A percentile compares a stretch with the other conserved stretches of the same genome.
These are phyloP conservation scores for Trapa bicornis DNA, from an alignment of 345 rosid genomes.

Conservation along the genomic window DNA sequence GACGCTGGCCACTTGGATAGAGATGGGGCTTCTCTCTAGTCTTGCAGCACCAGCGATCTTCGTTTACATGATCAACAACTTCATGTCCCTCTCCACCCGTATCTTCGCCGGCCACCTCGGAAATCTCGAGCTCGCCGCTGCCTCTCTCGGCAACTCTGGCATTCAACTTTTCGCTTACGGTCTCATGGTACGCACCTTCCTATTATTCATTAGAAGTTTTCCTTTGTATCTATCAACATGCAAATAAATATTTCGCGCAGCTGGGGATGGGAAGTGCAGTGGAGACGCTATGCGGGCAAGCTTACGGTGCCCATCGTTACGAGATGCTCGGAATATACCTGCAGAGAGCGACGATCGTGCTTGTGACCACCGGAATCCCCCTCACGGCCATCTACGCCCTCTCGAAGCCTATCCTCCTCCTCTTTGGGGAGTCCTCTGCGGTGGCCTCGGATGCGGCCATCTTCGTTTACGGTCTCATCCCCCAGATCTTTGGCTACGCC, in stretches of 20 bases:
- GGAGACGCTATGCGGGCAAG: conserved; percentile 92
- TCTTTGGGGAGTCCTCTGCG: conserved; percentile 42
- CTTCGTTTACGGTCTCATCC: conserved; percentile 62
- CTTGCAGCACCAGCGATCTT: conserved; percentile 21
- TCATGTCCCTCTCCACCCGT: conserved; percentile 22
- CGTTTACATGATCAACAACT: conserved; percentile 21
- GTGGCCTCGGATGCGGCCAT: conserved; percentile 48
- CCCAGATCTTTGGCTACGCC: conserved; percentile 67
- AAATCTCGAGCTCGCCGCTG: conserved; percentile 26
- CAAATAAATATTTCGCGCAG: conserved; percentile 11
- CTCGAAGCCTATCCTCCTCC: conserved; percentile 40
- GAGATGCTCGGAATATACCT: conserved; percentile 71
- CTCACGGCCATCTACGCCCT: conserved; percentile 37
- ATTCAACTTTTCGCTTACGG: conserved; percentile 22
- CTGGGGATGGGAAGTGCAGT: conserved; percentile 91
- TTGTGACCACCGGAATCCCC: conserved; percentile 43
- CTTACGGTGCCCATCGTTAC: conserved; percentile 46
- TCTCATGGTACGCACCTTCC: conserved; percentile 12
- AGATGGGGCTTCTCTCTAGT: conserved; percentile 14
- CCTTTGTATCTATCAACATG: too few relatives aligned
- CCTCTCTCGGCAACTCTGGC: conserved; percentile 23
- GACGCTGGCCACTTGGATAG: conserved; percentile 18
- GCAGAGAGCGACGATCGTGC: conserved; percentile 65
- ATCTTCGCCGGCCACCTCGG: conserved; percentile 25
- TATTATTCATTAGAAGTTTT: too few relatives aligned